A percentile compares a stretch with the other conserved stretches of the same genome.
phyloP scores from a whole-genome alignment of 2,329 filamentous ascomycete genomes.

The Acephala macrosclerotiorum region DNA sequence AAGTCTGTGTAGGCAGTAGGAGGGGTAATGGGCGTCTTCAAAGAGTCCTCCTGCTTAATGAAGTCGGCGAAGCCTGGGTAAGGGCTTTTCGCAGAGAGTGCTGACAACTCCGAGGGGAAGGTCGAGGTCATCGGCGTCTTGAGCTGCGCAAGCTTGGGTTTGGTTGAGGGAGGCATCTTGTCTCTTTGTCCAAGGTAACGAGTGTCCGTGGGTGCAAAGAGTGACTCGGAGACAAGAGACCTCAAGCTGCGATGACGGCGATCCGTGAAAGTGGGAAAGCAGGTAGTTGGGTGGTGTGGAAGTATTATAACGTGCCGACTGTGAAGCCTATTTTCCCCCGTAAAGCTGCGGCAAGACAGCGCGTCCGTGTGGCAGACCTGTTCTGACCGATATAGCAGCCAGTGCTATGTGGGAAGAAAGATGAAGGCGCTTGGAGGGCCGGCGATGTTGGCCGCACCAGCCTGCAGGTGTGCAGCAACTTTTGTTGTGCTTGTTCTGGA shows the following conservation, averaged over 20 bases:
- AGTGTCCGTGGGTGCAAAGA: constrained; percentile 38
- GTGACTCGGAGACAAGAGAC: constrained; percentile 39
- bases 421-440: constrained; percentile 27
- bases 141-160: constrained; percentile 67
- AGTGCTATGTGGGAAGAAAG: constrained; percentile 38
- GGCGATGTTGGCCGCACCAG: constrained; percentile 27
- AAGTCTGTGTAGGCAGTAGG: constrained; percentile 93
- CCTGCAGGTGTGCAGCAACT: constrained; percentile 32
- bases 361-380: constrained; percentile 34
- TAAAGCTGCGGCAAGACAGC: constrained; percentile 28
- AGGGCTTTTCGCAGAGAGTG: constrained; percentile 71
- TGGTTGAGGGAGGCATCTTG: constrained; percentile 42
- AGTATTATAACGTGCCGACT: constrained; percentile 41
- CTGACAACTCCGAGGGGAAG: constrained; percentile 65
- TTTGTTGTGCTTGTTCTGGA: constrained; percentile 22
- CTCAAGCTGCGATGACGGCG: constrained; percentile 40
- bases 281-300: constrained; percentile 30
- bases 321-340: constrained; percentile 21
- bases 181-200: constrained; percentile 33
- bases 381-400: constrained; percentile 39
- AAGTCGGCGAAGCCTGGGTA: constrained; percentile 64
- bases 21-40: constrained; percentile 88
- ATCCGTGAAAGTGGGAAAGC: constrained; percentile 36
- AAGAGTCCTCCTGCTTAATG: constrained; percentile 71
- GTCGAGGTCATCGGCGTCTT: constrained; percentile 68